phyloP scores from a whole-genome alignment of 306 rosid species.

The Vachellia pachyceras region DNA sequence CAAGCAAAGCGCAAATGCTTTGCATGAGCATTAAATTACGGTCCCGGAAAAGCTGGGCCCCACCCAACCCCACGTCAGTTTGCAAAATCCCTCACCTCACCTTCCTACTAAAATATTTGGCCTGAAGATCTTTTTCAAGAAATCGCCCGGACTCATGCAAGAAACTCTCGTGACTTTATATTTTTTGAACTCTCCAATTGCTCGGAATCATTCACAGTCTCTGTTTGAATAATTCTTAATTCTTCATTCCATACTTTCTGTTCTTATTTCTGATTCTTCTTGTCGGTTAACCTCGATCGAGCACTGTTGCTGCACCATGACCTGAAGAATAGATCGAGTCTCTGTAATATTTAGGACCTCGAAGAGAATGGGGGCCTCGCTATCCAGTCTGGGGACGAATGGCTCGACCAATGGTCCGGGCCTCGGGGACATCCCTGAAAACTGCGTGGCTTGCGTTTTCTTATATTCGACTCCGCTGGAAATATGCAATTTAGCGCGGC shows the following conservation, averaged over 20 bases:
- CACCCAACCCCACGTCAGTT: not conserved
- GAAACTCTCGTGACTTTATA: constrained; percentile 1
- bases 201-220: not conserved
- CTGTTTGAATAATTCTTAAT: not conserved
- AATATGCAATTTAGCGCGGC: constrained; percentile 87
- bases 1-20: not conserved
- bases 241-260: not conserved
- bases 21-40: not conserved
- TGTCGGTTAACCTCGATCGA: not conserved
- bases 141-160: not conserved
- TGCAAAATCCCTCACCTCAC: not conserved
- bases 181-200: constrained; percentile 24
- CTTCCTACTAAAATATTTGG: constrained; percentile 8
- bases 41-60: not conserved
- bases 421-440: constrained; percentile 92
- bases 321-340: constrained; percentile 22
- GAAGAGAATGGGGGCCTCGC: constrained; percentile 75
- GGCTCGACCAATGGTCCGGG: constrained; percentile 73
- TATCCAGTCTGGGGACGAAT: constrained; percentile 66
- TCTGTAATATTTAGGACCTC: constrained; percentile 13
- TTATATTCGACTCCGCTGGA: constrained; percentile 83
- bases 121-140: constrained; percentile 2
- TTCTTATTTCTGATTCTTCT: not conserved
- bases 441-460: constrained; percentile 89
- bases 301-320: constrained; percentile 14